phyloP scores from a whole-genome alignment of 495 filamentous ascomycete species.

The Hyaloscypha bicolor region DNA sequence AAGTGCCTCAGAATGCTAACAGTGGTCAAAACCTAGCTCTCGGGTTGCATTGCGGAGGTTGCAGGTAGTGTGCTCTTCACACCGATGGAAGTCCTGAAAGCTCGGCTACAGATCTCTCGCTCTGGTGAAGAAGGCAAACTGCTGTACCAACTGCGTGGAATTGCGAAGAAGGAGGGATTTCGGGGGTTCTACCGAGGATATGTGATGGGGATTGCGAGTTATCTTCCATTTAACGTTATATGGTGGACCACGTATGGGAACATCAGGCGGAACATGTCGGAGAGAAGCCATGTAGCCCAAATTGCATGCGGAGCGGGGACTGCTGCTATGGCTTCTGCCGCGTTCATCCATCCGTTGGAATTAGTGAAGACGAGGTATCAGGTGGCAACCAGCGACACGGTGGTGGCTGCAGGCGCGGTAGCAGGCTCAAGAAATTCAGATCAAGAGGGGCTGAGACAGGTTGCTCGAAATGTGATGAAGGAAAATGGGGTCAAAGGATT shows the following conservation, averaged over 20 bases:
- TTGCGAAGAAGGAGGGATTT: conserved; percentile 17
- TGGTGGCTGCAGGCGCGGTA: conserved; percentile 9
- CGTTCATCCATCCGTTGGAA: conserved; percentile 24
- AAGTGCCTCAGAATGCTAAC: not conserved
- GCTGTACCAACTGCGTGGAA: conserved; percentile 15
- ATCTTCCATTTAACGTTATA: conserved; percentile 20
- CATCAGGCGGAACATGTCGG: conserved; percentile 17
- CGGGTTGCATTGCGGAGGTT: not conserved
- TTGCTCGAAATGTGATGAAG: conserved; percentile 21
- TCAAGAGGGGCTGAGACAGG: conserved; percentile 15
- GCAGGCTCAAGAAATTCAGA: conserved; percentile 15
- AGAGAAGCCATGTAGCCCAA: conserved; percentile 9
- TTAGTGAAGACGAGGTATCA: conserved; percentile 25
- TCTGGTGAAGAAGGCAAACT: conserved; percentile 22
- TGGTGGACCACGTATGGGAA: conserved; percentile 27
- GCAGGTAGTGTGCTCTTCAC: conserved; percentile 23
- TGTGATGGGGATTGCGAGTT: conserved; percentile 21
- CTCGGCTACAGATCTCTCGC: conserved; percentile 20
- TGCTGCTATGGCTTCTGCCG: conserved; percentile 13
- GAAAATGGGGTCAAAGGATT: conserved; percentile 21
- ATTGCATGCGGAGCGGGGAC: conserved; percentile 18
- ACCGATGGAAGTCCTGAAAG: conserved; percentile 24
- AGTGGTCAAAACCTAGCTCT: not conserved
- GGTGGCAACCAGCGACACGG: conserved; percentile 19
- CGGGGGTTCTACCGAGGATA: conserved; percentile 21